These are phyloP conservation scores for Ustilago nuda DNA, from an alignment of 1,284 basidiomycete genomes.

Conservation along the genomic window DNA sequence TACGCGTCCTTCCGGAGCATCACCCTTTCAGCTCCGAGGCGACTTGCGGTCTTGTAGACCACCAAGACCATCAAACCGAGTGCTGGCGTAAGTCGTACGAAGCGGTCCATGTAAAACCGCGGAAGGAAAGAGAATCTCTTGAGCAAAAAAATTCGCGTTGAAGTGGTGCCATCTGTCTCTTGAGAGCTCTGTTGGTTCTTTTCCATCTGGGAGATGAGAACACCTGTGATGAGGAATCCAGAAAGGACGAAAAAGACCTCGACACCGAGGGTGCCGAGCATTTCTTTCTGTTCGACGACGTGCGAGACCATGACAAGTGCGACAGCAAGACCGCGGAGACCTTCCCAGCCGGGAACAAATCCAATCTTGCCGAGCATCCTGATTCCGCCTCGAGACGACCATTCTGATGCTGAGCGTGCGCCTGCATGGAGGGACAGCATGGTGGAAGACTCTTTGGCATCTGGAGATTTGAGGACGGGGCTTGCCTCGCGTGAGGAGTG, in stretches of 20 bases:
- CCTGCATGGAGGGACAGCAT: conserved; percentile 25
- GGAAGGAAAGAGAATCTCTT: conserved; percentile 28
- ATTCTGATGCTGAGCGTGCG: background rate
- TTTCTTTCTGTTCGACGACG: conserved; percentile 29
- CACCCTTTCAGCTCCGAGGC: background rate
- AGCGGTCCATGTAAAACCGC: conserved; percentile 39
- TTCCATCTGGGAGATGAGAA: conserved; percentile 40
- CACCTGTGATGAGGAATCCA: conserved; percentile 49
- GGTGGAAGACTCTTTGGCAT: conserved; percentile 2
- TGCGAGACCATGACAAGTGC: conserved; percentile 31
- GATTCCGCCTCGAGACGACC: background rate
- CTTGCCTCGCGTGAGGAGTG: conserved; percentile 23
- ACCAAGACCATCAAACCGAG: conserved; percentile 25
- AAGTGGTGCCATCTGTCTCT: background rate
- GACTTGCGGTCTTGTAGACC: conserved; percentile 9
- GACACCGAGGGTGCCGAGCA: conserved; percentile 38
- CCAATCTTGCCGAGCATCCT: conserved; percentile 29
- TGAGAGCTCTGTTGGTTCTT: conserved; percentile 20
- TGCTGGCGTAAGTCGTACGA: conserved; percentile 32
- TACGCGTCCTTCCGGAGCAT: conserved; percentile 21
- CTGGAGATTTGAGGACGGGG: conserved; percentile 5
- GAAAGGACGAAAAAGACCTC: conserved; percentile 44
- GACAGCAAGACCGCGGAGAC: conserved; percentile 31
- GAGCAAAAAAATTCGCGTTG: conserved; percentile 12
- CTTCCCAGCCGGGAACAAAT: conserved; percentile 44